These are phyloP conservation scores for Wickerhamomyces silvicola DNA, from an alignment of 805 yeast genomes.

Conservation along the genomic window DNA sequence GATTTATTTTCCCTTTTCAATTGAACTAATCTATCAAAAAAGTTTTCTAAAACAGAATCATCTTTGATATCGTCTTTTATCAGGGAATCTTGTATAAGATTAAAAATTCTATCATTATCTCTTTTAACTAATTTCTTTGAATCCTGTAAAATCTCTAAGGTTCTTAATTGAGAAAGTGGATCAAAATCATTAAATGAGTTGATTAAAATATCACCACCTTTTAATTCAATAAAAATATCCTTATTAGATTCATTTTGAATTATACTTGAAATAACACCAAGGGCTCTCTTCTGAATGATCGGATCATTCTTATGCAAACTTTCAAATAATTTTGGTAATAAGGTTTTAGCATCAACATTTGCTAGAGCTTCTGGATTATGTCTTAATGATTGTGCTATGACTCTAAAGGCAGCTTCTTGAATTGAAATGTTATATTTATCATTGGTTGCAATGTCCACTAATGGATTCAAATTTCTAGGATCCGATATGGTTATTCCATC, in stretches of 20 bases:
- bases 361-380: slow-evolving; percentile 62
- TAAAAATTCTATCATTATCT: slow-evolving; percentile 12
- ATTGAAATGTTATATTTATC: slow-evolving; percentile 13
- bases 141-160: slow-evolving; percentile 43
- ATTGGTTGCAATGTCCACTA: slow-evolving; percentile 23
- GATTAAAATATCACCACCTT: slow-evolving; percentile 21
- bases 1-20: slow-evolving; percentile 27
- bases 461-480: slow-evolving; percentile 23
- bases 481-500: slow-evolving; percentile 46
- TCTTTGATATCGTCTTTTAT: slow-evolving; percentile 24
- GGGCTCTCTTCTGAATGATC: slow-evolving; percentile 37
- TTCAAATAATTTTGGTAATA: slow-evolving; percentile 6
- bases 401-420: too few relatives aligned
- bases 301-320: slow-evolving; percentile 19
- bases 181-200: slow-evolving; percentile 17
- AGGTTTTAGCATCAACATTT: slow-evolving; percentile 23
- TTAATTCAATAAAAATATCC: slow-evolving; percentile 9
- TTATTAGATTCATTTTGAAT: slow-evolving; percentile 31
- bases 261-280: slow-evolving; percentile 48
- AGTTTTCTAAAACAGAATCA: slow-evolving; percentile 35
- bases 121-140: slow-evolving; percentile 15
- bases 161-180: slow-evolving; percentile 28
- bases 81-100: slow-evolving; percentile 15
- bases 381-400: slow-evolving; percentile 62
- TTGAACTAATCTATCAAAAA: slow-evolving; percentile 33